These are phyloP conservation scores for Trichomonas vaginalis DNA, from an alignment of 208 protist species.

Conservation along the genomic window DNA sequence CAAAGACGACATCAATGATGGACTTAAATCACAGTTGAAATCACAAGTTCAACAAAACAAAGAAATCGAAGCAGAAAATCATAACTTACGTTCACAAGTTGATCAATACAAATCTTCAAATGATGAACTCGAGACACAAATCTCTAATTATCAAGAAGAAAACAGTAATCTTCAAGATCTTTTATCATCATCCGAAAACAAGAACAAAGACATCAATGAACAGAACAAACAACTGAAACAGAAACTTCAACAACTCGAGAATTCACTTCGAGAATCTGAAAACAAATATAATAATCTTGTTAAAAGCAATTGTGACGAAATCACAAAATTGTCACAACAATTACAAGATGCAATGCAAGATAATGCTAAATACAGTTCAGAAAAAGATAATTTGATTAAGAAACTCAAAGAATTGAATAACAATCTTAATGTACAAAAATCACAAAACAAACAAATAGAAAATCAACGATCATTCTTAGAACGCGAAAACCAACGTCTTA, in stretches of 20 bases:
- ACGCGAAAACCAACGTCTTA: background rate
- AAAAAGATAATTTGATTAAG: background rate
- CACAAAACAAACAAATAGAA: background rate
- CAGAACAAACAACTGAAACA: background rate
- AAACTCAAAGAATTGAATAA: background rate
- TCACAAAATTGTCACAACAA: background rate
- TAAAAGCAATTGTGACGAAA: background rate
- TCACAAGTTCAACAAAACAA: background rate
- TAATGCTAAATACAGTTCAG: background rate
- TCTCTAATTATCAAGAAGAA: background rate
- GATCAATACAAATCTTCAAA: background rate
- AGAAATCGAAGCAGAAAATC: background rate
- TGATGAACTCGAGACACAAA: background rate
- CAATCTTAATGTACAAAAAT: background rate
- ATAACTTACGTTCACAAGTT: background rate
- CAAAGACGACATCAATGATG: too few relatives aligned
- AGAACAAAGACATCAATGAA: too few relatives aligned
- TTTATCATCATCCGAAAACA: background rate
- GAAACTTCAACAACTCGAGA: background rate
- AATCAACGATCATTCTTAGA: background rate
- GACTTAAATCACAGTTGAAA: background rate
- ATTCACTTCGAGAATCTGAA: background rate
- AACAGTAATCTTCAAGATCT: background rate
- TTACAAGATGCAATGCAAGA: background rate
- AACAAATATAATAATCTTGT: background rate